phyloP scores from a whole-genome alignment of 1,284 basidiomycete species.

The Schizophyllum commune region DNA sequence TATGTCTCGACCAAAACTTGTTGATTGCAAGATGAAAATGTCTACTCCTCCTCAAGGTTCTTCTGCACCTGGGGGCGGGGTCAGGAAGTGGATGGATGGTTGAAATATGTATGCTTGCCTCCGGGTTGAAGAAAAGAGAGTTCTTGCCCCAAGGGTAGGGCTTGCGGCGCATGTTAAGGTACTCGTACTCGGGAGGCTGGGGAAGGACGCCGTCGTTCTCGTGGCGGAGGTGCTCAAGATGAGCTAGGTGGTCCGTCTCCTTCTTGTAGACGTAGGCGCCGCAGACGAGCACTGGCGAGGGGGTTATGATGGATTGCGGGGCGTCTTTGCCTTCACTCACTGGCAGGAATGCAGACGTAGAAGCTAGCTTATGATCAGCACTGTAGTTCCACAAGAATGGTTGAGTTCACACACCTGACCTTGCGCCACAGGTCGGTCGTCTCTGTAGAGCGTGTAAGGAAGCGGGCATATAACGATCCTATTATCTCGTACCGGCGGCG shows the following conservation, averaged over 20 bases:
- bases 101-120: slow-evolving; percentile 34
- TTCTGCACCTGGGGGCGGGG: background rate
- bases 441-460: slow-evolving; percentile 32
- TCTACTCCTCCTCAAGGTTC: background rate
- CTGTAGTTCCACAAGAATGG: background rate
- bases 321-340: slow-evolving; percentile 31
- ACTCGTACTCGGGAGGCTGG: slow-evolving; percentile 63
- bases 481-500: slow-evolving; percentile 47
- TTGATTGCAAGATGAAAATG: background rate
- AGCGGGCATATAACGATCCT: background rate
- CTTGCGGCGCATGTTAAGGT: slow-evolving; percentile 68
- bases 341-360: slow-evolving; percentile 68
- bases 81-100: slow-evolving; percentile 2
- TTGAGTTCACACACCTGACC: slow-evolving; percentile 52
- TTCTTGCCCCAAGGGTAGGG: slow-evolving; percentile 81
- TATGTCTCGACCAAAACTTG: background rate
- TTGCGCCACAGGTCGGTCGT: slow-evolving; percentile 78
- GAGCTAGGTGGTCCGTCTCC: slow-evolving; percentile 68
- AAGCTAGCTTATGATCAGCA: slow-evolving; percentile 35
- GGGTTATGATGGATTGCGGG: slow-evolving; percentile 3
- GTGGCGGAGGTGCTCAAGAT: slow-evolving; percentile 62
- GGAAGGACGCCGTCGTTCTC: slow-evolving; percentile 74
- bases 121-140: slow-evolving; percentile 73
- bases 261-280: slow-evolving; percentile 69
- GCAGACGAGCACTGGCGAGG: slow-evolving; percentile 49